Conservation (phyloP, 1,284 basidiomycete genomes). For the Boletellus sp. region DNA sequence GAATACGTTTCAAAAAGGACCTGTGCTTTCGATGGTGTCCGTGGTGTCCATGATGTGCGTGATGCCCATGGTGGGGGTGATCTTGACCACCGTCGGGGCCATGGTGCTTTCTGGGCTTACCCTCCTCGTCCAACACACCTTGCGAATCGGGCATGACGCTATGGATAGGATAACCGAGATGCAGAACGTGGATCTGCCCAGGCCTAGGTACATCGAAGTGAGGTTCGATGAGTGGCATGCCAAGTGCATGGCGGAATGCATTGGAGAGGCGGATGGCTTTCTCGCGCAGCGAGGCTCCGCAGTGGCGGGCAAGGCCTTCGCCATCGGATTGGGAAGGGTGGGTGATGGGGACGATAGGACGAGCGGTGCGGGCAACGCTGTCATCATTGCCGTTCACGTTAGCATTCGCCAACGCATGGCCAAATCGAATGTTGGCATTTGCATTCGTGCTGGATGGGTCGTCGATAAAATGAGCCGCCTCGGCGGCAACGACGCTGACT, state of each 20-base stretch:
- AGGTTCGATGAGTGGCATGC: conserved; percentile 27
- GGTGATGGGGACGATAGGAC: conserved; percentile 11
- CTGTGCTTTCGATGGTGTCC: conserved; percentile 31
- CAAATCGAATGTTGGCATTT: conserved; percentile 33
- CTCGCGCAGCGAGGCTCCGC: conserved; percentile 32
- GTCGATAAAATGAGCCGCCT: too few species aligned
- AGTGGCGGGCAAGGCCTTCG: conserved; percentile 20
- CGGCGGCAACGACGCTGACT: conserved; percentile 26
- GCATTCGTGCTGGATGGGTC: conserved; percentile 19
- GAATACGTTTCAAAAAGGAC: conserved; percentile 56
- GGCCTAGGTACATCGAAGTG: conserved; percentile 2
- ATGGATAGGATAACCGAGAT: conserved; percentile 7
- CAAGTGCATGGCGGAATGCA: conserved; percentile 30
- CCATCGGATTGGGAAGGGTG: conserved; percentile 6
- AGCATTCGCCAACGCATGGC: conserved; percentile 30
- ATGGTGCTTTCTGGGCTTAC: conserved; percentile 17
- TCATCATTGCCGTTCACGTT: conserved; percentile 34
- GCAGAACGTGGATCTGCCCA: conserved; percentile 20
- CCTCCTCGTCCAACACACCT: conserved; percentile 9
- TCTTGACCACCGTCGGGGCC: conserved; percentile 1
- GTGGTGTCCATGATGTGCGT: conserved; percentile 19
- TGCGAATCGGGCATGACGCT: conserved; percentile 3
- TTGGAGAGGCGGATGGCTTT: conserved; percentile 33
- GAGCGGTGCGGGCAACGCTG: conserved; percentile 25
- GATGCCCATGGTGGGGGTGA: conserved; percentile 13